phyloP scores from a whole-genome alignment of 176 grass and related monocot genomes.

The Sorghum bicolor region DNA sequence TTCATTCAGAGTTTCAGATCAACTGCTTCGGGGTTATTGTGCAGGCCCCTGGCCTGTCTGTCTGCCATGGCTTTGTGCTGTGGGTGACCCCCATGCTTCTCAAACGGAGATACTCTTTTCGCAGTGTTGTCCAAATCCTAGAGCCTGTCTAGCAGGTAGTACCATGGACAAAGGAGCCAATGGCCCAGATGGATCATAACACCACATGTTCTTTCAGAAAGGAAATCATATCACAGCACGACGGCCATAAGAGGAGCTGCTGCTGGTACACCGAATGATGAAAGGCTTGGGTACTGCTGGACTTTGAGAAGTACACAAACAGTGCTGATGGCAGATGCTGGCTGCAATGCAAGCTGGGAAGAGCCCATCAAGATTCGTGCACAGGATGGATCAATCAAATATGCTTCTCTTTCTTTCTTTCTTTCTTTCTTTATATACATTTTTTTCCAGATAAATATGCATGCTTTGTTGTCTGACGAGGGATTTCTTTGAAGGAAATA shows the following conservation, averaged over 20 bases:
- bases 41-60: neutral
- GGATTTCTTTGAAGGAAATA: neutral
- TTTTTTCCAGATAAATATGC: neutral
- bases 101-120: neutral
- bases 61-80: neutral
- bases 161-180: neutral
- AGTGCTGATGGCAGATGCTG: neutral
- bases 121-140: neutral
- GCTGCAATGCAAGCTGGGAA: neutral
- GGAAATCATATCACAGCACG: slow-evolving; percentile 1
- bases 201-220: neutral
- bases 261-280: slow-evolving; percentile 16
- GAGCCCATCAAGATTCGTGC: neutral
- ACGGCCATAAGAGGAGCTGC: neutral
- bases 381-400: neutral
- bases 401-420: neutral
- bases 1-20: neutral
- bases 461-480: neutral
- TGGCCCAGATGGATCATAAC: neutral
- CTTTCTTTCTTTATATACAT: too few relatives aligned
- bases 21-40: neutral
- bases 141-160: neutral
- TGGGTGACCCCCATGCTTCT: neutral
- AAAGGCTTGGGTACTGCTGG: neutral
- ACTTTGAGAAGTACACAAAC: neutral